Conservation (phyloP, 1,284 basidiomycete species). For the Xerocomus amazonicus region DNA sequence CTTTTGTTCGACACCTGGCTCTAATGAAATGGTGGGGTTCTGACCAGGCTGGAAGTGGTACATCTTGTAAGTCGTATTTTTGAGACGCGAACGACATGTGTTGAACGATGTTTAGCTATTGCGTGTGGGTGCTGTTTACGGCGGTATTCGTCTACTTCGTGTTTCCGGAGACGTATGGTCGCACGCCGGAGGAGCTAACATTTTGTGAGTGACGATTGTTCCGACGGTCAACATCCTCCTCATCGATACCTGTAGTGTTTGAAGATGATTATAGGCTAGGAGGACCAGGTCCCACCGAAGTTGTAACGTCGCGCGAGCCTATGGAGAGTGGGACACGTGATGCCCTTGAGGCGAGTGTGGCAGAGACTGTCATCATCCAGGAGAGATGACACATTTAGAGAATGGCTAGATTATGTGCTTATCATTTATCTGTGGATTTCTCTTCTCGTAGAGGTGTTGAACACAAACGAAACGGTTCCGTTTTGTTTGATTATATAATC, state of each 20-base stretch:
- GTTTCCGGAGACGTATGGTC: conserved; percentile 17
- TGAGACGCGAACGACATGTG: neutral
- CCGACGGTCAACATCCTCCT: neutral
- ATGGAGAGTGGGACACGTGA: neutral
- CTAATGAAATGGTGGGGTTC: neutral
- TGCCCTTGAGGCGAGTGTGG: neutral
- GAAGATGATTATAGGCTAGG: neutral
- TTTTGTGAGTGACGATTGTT: neutral
- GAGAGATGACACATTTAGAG: neutral
- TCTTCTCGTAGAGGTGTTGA: too few species aligned
- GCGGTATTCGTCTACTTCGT: conserved; percentile 46
- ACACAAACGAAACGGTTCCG: neutral
- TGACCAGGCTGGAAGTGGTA: conserved; percentile 11
- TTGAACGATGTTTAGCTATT: conserved; percentile 27
- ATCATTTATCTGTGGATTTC: too few species aligned
- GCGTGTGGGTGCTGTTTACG: conserved; percentile 44
- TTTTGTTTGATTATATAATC: conserved; percentile 6
- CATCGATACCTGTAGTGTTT: neutral
- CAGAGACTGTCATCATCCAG: neutral
- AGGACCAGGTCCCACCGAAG: neutral
- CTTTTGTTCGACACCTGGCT: too few species aligned
- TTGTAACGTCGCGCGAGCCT: neutral
- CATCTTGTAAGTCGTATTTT: conserved; percentile 1
- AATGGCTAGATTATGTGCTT: neutral
- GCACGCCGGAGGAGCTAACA: conserved; percentile 4